A percentile compares a stretch with the other conserved stretches of the same genome.
These are phyloP conservation scores for Hypoxylon lenormandii DNA, from an alignment of 495 filamentous ascomycete species.

Conservation along the genomic window DNA sequence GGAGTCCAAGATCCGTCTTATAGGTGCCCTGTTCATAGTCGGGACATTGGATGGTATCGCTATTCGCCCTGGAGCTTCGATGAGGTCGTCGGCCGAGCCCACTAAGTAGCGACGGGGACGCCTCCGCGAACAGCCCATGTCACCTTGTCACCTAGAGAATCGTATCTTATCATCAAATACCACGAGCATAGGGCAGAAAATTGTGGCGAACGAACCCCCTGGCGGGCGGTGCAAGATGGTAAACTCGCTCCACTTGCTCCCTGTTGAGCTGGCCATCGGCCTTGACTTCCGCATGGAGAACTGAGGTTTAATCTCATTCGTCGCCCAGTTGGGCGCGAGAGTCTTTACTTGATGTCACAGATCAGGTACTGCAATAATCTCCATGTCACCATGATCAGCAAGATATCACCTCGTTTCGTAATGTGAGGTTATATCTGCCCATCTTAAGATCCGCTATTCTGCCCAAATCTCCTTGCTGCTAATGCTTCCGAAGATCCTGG, in stretches of 20 bases:
- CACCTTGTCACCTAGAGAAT: background rate
- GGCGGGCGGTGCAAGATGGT: slow-evolving; percentile 14
- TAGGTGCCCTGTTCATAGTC: slow-evolving; percentile 32
- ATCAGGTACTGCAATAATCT: slow-evolving; percentile 22
- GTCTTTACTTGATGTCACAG: slow-evolving; percentile 39
- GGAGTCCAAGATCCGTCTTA: slow-evolving; percentile 27
- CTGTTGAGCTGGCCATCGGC: slow-evolving; percentile 26
- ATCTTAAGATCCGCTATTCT: slow-evolving; percentile 37
- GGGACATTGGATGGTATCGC: slow-evolving; percentile 12
- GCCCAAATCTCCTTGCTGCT: slow-evolving; percentile 16
- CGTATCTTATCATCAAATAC: background rate
- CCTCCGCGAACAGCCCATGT: slow-evolving; percentile 11
- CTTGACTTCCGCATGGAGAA: slow-evolving; percentile 36
- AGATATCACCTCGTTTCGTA: slow-evolving; percentile 29
- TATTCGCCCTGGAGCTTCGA: slow-evolving; percentile 26
- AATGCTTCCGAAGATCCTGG: slow-evolving; percentile 19
- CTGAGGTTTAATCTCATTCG: slow-evolving; percentile 26
- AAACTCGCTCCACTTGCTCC: slow-evolving; percentile 8
- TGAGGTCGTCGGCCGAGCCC: slow-evolving; percentile 14
- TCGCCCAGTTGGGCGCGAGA: background rate
- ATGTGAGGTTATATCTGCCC: slow-evolving; percentile 32
- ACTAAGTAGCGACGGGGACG: slow-evolving; percentile 1
- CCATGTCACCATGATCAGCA: slow-evolving; percentile 28
- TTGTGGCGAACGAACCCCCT: slow-evolving; percentile 17
- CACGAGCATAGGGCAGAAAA: slow-evolving; percentile 20